These are phyloP conservation scores for Lantana camara DNA, from an alignment of 257 asterid genomes.

Conservation along the genomic window DNA sequence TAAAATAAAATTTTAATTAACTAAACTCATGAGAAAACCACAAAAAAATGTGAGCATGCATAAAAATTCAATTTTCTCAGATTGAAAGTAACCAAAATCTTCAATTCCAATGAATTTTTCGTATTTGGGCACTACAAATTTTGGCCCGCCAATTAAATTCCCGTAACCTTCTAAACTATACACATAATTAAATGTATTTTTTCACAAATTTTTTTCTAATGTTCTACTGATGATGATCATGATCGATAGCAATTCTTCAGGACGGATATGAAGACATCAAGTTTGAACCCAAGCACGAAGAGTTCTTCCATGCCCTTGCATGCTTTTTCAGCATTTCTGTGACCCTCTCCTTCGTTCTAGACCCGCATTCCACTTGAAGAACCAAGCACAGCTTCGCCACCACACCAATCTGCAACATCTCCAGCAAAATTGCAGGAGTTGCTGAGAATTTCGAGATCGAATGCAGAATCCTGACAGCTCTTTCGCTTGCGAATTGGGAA, in stretches of 20 bases:
- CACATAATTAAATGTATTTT: neutral
- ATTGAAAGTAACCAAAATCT: neutral
- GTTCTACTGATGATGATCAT: too few species aligned
- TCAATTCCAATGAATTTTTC: neutral
- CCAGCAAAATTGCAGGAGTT: conserved; percentile 49
- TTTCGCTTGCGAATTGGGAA: conserved; percentile 61
- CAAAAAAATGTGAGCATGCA: neutral
- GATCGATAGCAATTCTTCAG: neutral
- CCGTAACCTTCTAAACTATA: neutral
- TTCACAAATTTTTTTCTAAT: too few species aligned
- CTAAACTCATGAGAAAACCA: neutral
- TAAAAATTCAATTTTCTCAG: neutral
- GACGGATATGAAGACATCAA: conserved; percentile 52
- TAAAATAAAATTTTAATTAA: too few species aligned
- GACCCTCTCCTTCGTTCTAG: conserved; percentile 65
- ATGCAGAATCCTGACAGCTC: conserved; percentile 63
- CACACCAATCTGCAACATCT: conserved; percentile 76
- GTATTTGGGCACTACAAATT: neutral
- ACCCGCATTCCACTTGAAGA: conserved; percentile 67
- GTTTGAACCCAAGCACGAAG: conserved; percentile 52
- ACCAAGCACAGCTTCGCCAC: conserved; percentile 68
- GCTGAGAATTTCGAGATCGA: conserved; percentile 66
- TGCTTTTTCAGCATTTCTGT: conserved; percentile 60
- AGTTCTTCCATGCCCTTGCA: conserved; percentile 63
- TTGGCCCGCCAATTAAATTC: neutral